phyloP scores from a whole-genome alignment of 495 filamentous ascomycete species.

The Trichoderma virens region DNA sequence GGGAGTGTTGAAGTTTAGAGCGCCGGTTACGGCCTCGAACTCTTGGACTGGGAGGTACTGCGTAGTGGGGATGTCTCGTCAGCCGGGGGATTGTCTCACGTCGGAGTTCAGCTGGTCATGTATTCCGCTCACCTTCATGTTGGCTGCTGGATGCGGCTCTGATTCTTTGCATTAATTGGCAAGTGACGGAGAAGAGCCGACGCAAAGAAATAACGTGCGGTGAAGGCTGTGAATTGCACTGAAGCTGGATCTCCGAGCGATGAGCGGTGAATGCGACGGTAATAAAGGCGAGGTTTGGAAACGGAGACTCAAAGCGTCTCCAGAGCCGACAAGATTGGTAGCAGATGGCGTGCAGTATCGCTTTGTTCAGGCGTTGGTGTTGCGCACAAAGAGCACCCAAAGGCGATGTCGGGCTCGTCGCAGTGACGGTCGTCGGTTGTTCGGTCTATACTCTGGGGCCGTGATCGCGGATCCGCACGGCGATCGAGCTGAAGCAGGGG shows the following conservation, averaged over 20 bases:
- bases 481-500: not conserved
- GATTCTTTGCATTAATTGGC: not conserved
- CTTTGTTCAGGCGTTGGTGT: conserved; percentile 10
- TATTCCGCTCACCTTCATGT: conserved; percentile 13
- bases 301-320: not conserved
- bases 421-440: not conserved
- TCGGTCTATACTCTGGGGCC: no score
- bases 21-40: conserved; percentile 78
- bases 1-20: conserved; percentile 87
- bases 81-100: conserved; percentile 8
- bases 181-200: not conserved
- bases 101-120: not conserved
- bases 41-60: conserved; percentile 88
- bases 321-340: not conserved
- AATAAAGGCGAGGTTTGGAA: not conserved
- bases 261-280: not conserved
- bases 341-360: not conserved
- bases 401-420: not conserved
- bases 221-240: not conserved
- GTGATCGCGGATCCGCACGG: conserved; percentile 1
- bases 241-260: not conserved
- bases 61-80: conserved; percentile 5
- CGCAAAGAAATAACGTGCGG: not conserved
- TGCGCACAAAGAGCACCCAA: not conserved
- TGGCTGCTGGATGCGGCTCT: not conserved